phyloP scores from a whole-genome alignment of 257 asterid species.

The Echium plantagineum region DNA sequence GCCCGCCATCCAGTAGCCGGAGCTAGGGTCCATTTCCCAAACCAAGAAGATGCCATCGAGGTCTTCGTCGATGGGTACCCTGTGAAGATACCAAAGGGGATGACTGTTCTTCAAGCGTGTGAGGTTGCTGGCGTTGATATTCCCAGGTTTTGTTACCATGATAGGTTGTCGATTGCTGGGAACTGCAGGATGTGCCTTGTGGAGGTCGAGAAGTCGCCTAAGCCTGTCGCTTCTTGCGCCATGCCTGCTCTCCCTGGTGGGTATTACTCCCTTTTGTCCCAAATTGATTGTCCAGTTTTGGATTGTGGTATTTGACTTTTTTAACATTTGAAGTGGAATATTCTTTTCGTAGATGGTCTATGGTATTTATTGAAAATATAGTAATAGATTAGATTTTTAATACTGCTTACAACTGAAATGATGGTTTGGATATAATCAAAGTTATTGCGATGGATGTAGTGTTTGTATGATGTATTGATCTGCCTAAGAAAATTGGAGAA shows the following conservation, averaged over 20 bases:
- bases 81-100: conserved; percentile 83
- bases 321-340: not conserved
- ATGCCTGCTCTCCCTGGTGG: conserved; percentile 96
- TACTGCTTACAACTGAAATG: too few relatives aligned
- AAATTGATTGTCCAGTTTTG: too few relatives aligned
- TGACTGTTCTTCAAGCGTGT: conserved; percentile 95
- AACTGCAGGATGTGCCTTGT: conserved; percentile 97
- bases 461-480: too few relatives aligned
- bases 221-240: conserved; percentile 96
- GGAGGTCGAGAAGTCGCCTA: conserved; percentile 93
- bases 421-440: too few relatives aligned
- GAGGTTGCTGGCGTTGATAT: conserved; percentile 85
- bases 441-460: too few relatives aligned
- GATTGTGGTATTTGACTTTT: conserved; percentile 1
- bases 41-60: conserved; percentile 81
- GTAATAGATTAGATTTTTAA: too few relatives aligned
- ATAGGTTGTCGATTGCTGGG: conserved; percentile 82
- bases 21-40: conserved; percentile 66
- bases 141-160: conserved; percentile 81
- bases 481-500: too few relatives aligned
- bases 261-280: not conserved
- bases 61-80: conserved; percentile 88
- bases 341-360: too few relatives aligned
- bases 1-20: conserved; percentile 61
- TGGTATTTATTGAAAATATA: too few relatives aligned